Conservation (phyloP, 805 yeast genomes). For the Candida nanaspora region DNA sequence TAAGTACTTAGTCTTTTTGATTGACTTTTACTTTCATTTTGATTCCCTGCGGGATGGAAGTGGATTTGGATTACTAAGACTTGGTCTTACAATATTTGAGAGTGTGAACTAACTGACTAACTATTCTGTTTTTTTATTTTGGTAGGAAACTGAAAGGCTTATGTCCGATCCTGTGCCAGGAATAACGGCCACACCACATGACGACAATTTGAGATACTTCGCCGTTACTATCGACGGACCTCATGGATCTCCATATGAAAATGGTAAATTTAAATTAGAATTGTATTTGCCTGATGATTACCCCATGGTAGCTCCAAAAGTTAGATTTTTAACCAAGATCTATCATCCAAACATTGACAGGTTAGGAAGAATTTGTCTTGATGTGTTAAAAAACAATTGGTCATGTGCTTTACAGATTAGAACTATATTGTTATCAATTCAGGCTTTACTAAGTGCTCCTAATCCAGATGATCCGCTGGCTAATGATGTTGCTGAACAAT, state of each 20-base stretch:
- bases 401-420: conserved; percentile 95
- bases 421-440: conserved; percentile 84
- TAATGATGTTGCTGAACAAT: conserved; percentile 93
- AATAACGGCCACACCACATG: conserved; percentile 87
- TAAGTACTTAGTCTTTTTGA: no score
- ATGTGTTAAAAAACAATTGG: conserved; percentile 93
- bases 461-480: conserved; percentile 98
- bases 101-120: no score
- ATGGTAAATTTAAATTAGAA: conserved; percentile 74
- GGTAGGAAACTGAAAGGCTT: conserved; percentile 81
- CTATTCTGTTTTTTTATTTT: neutral
- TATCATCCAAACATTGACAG: conserved; percentile 97
- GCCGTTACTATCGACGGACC: conserved; percentile 93
- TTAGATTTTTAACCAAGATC: conserved; percentile 85
- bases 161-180: conserved; percentile 96
- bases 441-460: conserved; percentile 91
- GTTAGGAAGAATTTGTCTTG: conserved; percentile 91
- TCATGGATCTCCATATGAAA: conserved; percentile 80
- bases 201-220: conserved; percentile 88
- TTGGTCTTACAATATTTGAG: no score
- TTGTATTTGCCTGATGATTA: conserved; percentile 92
- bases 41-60: neutral
- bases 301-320: conserved; percentile 97
- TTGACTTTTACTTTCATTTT: no score
- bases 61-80: neutral